Base-by-base conservation (phyloP, 2,329 filamentous ascomycete species). In the Diplodia sapinea region DNA sequence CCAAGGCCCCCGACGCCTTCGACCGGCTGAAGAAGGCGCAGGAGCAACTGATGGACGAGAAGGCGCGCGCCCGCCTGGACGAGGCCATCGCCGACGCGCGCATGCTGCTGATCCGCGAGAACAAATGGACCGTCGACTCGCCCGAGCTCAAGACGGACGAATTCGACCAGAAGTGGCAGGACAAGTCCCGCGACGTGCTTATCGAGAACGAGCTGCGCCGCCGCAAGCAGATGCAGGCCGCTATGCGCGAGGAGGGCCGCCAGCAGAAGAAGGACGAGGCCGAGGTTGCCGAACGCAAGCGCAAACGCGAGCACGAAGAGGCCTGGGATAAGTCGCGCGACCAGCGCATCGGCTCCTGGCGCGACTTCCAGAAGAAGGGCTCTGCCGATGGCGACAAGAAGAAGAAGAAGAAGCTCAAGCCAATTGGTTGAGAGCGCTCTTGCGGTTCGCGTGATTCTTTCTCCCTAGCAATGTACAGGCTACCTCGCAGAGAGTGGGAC, bases 11-110 rank as follows among this genome's bases (percentile, higher is more conserved):
- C 3, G 95, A 98, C 74, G 95, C 95, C 71, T 99, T 99, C 77
- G 95, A 99, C 81, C 89, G 94, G 11, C 86, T 99, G 33, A 97
- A 97, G 76, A 97, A 98, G 81, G 95, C 95, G 0, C 93, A 98
- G 77, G 91, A 89, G 2, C 88, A 92, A 73, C 87, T 99, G 4
- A 90, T 96, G 83, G 95, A 99, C 79, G 94, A 98, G 83, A 97
- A 97, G 81, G 87, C 92, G 76, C 93, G 95, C 69, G 87, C 86
- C 70, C 87, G 88, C 43, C 89, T 99, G 1, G 95, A 99, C 82
- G 95, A 98, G 81, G 91, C 92, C 73, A 98, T 98, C 73, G 91
- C 94, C 47, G 95, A 99, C 79, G 95, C 95, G 59, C 93, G 95
- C 74, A 94, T 95, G 87, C 87, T 99, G 51, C 84, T 98, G 67